Evolutionary conservation across 495 filamentous ascomycete genomes (phyloP).

Genomic region (Aspergillus biplanus): DNA sequence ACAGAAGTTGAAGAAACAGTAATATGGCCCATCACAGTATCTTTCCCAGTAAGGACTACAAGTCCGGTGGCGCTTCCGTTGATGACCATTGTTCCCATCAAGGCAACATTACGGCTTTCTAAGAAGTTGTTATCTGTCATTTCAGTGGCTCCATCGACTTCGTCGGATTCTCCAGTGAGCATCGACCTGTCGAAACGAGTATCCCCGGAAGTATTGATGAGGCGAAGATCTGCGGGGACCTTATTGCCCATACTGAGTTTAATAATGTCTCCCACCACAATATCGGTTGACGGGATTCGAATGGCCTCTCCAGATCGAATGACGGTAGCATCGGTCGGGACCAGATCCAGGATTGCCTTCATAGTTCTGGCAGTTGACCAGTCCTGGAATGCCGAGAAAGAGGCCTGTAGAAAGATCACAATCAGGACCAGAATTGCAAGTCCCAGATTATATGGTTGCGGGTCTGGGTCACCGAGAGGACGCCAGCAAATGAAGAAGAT

Average conservation of each 20-base stretch:
- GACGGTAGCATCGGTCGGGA: slow-evolving; percentile 65
- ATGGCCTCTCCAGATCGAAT: slow-evolving; percentile 58
- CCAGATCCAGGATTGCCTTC: slow-evolving; percentile 67
- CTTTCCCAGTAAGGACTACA: slow-evolving; percentile 62
- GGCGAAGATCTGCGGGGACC: slow-evolving; percentile 71
- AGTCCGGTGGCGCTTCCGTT: slow-evolving; percentile 65
- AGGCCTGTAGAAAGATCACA: slow-evolving; percentile 71
- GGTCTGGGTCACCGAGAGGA: slow-evolving; percentile 70
- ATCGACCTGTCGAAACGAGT: slow-evolving; percentile 73
- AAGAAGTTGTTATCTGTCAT: slow-evolving; percentile 71
- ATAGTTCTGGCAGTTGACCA: slow-evolving; percentile 67
- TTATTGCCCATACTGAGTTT: slow-evolving; percentile 70
- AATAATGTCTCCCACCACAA: slow-evolving; percentile 72
- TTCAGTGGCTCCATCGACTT: slow-evolving; percentile 61
- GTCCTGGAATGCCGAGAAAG: slow-evolving; percentile 71
- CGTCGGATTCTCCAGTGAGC: slow-evolving; percentile 69
- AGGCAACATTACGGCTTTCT: slow-evolving; percentile 71
- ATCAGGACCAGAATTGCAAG: slow-evolving; percentile 68
- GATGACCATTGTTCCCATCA: slow-evolving; percentile 71
- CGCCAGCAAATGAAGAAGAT: slow-evolving; percentile 75
- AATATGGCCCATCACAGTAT: slow-evolving; percentile 71
- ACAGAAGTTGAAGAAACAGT: slow-evolving; percentile 61
- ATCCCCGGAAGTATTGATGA: slow-evolving; percentile 65
- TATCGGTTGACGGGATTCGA: slow-evolving; percentile 55
- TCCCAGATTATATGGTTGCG: slow-evolving; percentile 62